These are phyloP conservation scores for Penicillium longicatenatum DNA, from an alignment of 495 filamentous ascomycete genomes.

Conservation along the genomic window DNA sequence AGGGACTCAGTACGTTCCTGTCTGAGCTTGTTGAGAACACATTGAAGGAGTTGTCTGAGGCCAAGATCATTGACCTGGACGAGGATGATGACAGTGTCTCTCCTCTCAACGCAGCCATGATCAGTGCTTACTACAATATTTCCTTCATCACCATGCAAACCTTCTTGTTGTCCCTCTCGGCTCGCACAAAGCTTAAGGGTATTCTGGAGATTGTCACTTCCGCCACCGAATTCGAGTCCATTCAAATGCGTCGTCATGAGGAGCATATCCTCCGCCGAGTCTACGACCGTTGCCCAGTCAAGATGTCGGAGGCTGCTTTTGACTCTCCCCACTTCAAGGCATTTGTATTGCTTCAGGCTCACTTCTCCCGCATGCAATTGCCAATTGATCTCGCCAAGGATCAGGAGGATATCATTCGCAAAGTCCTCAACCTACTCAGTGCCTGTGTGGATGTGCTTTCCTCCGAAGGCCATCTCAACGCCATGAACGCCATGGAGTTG, in stretches of 20 bases:
- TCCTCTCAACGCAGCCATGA: constrained; percentile 94
- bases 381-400: constrained; percentile 97
- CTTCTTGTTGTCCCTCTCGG: constrained; percentile 90
- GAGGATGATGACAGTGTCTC: constrained; percentile 93
- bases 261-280: constrained; percentile 85
- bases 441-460: constrained; percentile 94
- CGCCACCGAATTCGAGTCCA: constrained; percentile 92
- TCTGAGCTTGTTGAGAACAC: constrained; percentile 95
- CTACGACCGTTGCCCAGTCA: constrained; percentile 92
- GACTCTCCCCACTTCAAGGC: constrained; percentile 98
- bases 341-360: constrained; percentile 92
- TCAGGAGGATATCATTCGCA: constrained; percentile 83
- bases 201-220: constrained; percentile 97
- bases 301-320: constrained; percentile 81
- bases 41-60: constrained; percentile 85
- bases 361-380: constrained; percentile 96
- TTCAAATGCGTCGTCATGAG: constrained; percentile 94
- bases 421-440: constrained; percentile 84
- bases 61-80: constrained; percentile 94
- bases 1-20: constrained; percentile 89
- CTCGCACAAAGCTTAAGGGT: constrained; percentile 88
- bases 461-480: constrained; percentile 94
- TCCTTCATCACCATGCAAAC: constrained; percentile 99
- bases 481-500: constrained; percentile 98
- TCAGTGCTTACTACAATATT: constrained; percentile 98